Evolutionary conservation across 257 asterid genomes (phyloP).

Genomic region (Solanum paucissectum): DNA sequence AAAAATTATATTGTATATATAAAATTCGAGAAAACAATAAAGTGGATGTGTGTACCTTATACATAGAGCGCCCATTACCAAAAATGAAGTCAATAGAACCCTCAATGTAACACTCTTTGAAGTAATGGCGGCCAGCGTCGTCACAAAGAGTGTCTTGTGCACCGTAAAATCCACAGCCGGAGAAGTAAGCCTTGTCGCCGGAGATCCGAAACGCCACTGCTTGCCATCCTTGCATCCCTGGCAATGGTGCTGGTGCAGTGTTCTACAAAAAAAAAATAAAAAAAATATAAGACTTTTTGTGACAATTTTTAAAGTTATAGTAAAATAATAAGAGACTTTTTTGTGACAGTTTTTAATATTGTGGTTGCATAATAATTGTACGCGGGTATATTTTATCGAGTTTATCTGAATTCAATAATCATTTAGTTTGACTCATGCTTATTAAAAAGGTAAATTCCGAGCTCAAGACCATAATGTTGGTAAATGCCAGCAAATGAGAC

Average conservation of each 20-base stretch:
- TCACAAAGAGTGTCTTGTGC: conserved; percentile 93
- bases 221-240: conserved; percentile 91
- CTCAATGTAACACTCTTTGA: conserved; percentile 81
- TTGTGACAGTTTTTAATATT: too few relatives aligned
- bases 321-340: too few relatives aligned
- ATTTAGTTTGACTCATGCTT: too few relatives aligned
- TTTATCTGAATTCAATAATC: too few relatives aligned
- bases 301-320: neutral
- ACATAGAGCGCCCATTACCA: conserved; percentile 89
- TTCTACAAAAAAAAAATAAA: conserved; percentile 19
- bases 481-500: neutral
- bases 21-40: neutral
- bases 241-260: conserved; percentile 90
- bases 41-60: conserved; percentile 26
- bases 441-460: too few relatives aligned
- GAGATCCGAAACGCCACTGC: conserved; percentile 89
- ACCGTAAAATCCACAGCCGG: conserved; percentile 85
- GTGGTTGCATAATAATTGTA: too few relatives aligned
- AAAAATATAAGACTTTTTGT: too few relatives aligned
- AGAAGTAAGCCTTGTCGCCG: conserved; percentile 81
- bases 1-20: too few relatives aligned
- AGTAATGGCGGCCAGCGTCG: conserved; percentile 90
- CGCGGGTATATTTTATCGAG: too few relatives aligned
- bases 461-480: neutral
- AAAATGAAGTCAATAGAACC: conserved; percentile 93